Conservation (phyloP, 2,329 filamentous ascomycete species). For the Cercospora beticola region DNA sequence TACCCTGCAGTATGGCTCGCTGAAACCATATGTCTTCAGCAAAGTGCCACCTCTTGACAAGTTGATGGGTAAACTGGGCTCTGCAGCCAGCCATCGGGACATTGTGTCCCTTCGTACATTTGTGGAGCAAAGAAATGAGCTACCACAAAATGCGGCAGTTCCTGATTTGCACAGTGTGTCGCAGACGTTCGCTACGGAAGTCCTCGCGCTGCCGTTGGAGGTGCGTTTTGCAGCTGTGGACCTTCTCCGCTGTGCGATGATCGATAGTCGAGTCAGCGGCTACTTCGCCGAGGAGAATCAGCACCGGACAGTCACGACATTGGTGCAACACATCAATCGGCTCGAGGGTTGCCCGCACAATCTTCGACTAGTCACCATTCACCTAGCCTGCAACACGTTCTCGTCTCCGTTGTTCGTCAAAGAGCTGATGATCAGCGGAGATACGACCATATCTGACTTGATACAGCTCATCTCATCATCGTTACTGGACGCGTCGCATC, state of each 20-base stretch:
- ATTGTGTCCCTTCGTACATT: conserved; percentile 69
- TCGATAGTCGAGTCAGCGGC: conserved; percentile 75
- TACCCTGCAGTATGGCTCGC: conserved; percentile 62
- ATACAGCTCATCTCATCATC: conserved; percentile 71
- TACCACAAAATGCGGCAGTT: conserved; percentile 65
- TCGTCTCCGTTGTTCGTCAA: conserved; percentile 68
- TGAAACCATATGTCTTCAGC: conserved; percentile 69
- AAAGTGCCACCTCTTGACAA: conserved; percentile 83
- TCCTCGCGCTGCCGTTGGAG: conserved; percentile 57
- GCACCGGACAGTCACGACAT: conserved; percentile 61
- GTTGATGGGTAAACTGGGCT: conserved; percentile 73
- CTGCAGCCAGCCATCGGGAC: conserved; percentile 56
- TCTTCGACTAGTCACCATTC: conserved; percentile 77
- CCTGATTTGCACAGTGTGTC: conserved; percentile 69
- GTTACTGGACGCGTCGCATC: conserved; percentile 73
- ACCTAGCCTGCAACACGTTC: conserved; percentile 84
- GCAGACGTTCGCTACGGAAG: conserved; percentile 23
- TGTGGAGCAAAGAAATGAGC: conserved; percentile 61
- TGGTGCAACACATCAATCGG: conserved; percentile 59
- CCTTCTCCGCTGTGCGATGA: conserved; percentile 72
- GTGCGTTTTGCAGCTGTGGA: conserved; percentile 81
- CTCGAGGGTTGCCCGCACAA: conserved; percentile 71
- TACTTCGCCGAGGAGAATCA: conserved; percentile 74
- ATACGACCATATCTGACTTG: conserved; percentile 51
- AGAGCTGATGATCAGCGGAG: conserved; percentile 28